Evolutionary conservation across 1,284 basidiomycete genomes (phyloP).

Genomic region (Pseudozyma hubeiensis): DNA sequence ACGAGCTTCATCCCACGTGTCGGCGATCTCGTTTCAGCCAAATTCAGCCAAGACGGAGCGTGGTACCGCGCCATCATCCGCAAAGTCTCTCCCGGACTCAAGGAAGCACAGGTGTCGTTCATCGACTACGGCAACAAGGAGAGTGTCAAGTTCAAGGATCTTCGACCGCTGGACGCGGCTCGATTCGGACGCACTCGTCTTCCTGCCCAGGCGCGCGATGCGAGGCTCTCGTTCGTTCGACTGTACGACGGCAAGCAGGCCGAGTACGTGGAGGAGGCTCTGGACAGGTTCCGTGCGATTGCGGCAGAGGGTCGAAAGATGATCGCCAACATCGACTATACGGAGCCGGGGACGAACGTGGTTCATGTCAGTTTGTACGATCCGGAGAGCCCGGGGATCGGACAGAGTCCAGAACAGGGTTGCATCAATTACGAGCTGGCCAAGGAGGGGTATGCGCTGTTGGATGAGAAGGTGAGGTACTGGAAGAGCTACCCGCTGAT

Average conservation of each 20-base stretch:
- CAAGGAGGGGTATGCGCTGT: constrained; percentile 53
- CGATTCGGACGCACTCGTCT: constrained; percentile 52
- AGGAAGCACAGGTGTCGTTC: constrained; percentile 49
- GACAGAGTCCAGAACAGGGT: constrained; percentile 41
- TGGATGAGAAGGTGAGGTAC: constrained; percentile 55
- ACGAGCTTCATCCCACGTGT: constrained; percentile 78
- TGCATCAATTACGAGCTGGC: constrained; percentile 59
- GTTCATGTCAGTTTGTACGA: constrained; percentile 60
- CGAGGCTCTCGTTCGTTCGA: constrained; percentile 55
- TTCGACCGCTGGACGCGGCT: constrained; percentile 54
- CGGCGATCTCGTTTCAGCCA: constrained; percentile 87
- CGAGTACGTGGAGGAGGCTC: constrained; percentile 60
- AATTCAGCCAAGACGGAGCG: constrained; percentile 70
- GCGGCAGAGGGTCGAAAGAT: constrained; percentile 59
- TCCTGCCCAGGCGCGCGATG: constrained; percentile 50
- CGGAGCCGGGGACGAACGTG: constrained; percentile 41
- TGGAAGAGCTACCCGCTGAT: constrained; percentile 50
- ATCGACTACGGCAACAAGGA: constrained; percentile 64
- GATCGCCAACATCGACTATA: constrained; percentile 63
- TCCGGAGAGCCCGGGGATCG: constrained; percentile 46
- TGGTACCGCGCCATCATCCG: constrained; percentile 63
- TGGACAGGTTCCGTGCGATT: constrained; percentile 55
- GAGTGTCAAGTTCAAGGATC: constrained; percentile 43
- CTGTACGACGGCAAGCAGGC: constrained; percentile 55
- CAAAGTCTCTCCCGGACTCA: constrained; percentile 41